Evolutionary conservation across 1,139 yeast species (phyloP).

Genomic region (Candida smagusa): DNA sequence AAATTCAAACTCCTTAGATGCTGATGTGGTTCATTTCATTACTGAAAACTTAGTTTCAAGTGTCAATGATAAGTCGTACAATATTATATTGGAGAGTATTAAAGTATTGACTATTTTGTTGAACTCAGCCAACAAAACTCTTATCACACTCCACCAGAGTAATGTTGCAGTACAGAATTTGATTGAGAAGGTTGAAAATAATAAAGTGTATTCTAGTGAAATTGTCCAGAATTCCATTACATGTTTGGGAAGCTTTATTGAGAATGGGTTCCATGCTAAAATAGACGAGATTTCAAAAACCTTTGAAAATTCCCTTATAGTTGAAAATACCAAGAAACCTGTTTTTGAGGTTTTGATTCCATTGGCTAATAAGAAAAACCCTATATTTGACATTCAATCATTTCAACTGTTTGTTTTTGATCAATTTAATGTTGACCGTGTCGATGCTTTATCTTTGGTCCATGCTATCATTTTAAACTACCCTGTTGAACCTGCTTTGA

Average conservation of each 20-base stretch:
- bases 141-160: slow-evolving; percentile 8
- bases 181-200: slow-evolving; percentile 32
- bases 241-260: slow-evolving; percentile 14
- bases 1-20: slow-evolving; percentile 11
- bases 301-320: slow-evolving; percentile 20
- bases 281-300: slow-evolving; percentile 4
- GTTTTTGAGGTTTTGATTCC: slow-evolving; percentile 31
- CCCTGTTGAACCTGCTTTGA: not conserved
- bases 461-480: slow-evolving; percentile 10
- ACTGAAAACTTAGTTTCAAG: slow-evolving; percentile 40
- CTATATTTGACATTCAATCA: not conserved
- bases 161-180: slow-evolving; percentile 17
- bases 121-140: slow-evolving; percentile 11
- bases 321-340: slow-evolving; percentile 33
- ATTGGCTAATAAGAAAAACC: slow-evolving; percentile 3
- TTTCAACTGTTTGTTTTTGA: slow-evolving; percentile 7
- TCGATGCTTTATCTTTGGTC: slow-evolving; percentile 12
- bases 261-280: slow-evolving; percentile 4
- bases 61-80: slow-evolving; percentile 34
- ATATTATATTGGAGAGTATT: slow-evolving; percentile 51
- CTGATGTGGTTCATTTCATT: slow-evolving; percentile 28
- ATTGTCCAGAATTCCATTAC: slow-evolving; percentile 46
- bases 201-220: slow-evolving; percentile 46
- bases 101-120: slow-evolving; percentile 34
- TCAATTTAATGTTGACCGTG: slow-evolving; percentile 12